Base-by-base conservation (phyloP, 2,329 filamentous ascomycete species). In the Bipolaris sorokiniana region DNA sequence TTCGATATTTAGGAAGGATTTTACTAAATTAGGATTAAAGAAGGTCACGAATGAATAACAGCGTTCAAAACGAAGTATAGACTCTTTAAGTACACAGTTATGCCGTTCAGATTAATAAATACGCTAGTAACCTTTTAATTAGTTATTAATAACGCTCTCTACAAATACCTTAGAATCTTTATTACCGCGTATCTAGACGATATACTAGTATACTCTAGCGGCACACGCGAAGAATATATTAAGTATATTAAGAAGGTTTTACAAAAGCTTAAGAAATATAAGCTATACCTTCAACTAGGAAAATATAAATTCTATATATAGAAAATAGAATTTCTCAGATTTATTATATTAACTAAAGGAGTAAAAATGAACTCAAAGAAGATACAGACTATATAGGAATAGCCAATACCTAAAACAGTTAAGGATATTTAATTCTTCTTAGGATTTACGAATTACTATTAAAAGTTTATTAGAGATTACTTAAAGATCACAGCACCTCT, bases 351-450 rank as follows among this genome's bases (percentile, higher is more conserved):
- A n/a, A n/a, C n/a, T n/a, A n/a, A n/a, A n/a, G n/a, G n/a, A n/a
- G n/a, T n/a, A n/a, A n/a, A n/a, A n/a, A n/a, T n/a, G n/a, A n/a
- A n/a, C n/a, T n/a, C n/a, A n/a, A n/a, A n/a, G n/a, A n/a, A n/a
- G n/a, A n/a, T n/a, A n/a, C n/a, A 40, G 22, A 22, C 22, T 5
- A 59, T 77, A 28, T 37, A 62, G 38, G 41, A 70, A 59, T 70
- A 64, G 67, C 64, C 58, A 61, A 56, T 22, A 51, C 62, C 42
- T 20, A 61, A 50, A 22, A 65, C 15, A 23, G 33, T 67, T 55
- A 61, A 61, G 26, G 49, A 69, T 37, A 41, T 69, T 10, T 38
- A 36, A 48, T 48, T 23, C 31, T 36, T 48, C 20, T 13, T 23
- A 20, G 16, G 16, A 18, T 48, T 34, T 38, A 10, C 38, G 15